A percentile compares a stretch with the other conserved stretches of the same genome.
phyloP scores from a whole-genome alignment of 495 filamentous ascomycete species.

The Lasiosphaeria hispida region DNA sequence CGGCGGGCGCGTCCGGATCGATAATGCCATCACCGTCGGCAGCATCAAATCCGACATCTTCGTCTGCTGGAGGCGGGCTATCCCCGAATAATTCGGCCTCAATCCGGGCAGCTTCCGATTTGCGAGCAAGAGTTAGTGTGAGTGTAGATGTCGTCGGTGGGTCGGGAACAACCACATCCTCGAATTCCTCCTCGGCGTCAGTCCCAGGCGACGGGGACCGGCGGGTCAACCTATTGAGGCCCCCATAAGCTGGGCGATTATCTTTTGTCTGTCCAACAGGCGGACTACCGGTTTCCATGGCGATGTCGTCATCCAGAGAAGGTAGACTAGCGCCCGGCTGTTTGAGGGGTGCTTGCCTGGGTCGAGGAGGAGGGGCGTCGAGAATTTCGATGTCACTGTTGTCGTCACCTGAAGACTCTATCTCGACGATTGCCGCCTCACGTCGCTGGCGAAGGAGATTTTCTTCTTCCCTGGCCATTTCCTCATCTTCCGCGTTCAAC shows the following conservation, averaged over 20 bases:
- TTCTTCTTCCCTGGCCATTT: conserved; percentile 51
- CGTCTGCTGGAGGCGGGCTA: neutral
- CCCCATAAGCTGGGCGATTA: neutral
- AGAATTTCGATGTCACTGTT: conserved; percentile 57
- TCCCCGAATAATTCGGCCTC: conserved; percentile 27
- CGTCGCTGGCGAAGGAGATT: conserved; percentile 25
- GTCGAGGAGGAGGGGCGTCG: conserved; percentile 39
- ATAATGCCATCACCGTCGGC: conserved; percentile 30
- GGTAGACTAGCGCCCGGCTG: conserved; percentile 19
- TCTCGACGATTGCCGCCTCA: conserved; percentile 39
- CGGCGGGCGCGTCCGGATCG: conserved; percentile 32
- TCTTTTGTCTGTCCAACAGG: neutral
- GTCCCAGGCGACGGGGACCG: conserved; percentile 19
- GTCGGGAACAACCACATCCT: conserved; percentile 35
- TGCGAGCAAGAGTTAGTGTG: conserved; percentile 2
- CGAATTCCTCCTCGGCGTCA: conserved; percentile 36
- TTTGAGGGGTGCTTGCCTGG: conserved; percentile 6
- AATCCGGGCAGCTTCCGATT: conserved; percentile 24
- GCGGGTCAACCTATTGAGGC: neutral
- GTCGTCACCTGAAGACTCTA: conserved; percentile 44
- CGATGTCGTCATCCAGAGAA: conserved; percentile 12
- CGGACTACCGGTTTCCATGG: neutral
- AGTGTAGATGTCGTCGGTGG: neutral
- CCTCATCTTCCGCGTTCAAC: conserved; percentile 49
- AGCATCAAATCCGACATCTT: conserved; percentile 7